Evolutionary conservation across 495 filamentous ascomycete genomes (phyloP).

Genomic region (Trichoderma erinaceum): DNA sequence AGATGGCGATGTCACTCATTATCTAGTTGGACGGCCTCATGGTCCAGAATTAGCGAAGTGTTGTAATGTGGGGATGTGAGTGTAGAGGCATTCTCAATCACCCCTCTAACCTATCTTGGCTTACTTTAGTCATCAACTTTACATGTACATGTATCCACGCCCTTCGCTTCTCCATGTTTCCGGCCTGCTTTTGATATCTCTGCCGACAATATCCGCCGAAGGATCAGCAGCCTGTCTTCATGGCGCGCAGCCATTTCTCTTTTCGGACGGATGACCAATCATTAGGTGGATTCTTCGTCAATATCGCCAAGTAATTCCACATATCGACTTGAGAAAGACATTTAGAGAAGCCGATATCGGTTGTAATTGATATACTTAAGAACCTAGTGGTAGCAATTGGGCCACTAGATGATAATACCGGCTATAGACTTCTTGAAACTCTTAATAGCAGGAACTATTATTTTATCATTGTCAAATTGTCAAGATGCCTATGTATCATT

Average conservation of each 20-base stretch:
- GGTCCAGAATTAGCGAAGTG: too few relatives aligned
- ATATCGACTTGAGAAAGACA: not conserved
- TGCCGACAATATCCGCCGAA: not conserved
- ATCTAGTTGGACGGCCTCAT: too few relatives aligned
- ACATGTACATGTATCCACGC: not conserved
- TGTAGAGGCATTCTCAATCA: too few relatives aligned
- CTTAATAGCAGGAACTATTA: not conserved
- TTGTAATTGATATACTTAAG: not conserved
- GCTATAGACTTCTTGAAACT: not conserved
- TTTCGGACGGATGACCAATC: slow-evolving; percentile 1
- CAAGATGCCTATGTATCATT: slow-evolving; percentile 5
- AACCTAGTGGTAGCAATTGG: not conserved
- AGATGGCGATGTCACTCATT: too few relatives aligned
- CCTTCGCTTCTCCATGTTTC: not conserved
- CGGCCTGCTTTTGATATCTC: slow-evolving; percentile 20
- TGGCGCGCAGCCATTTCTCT: not conserved
- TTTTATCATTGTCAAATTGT: not conserved
- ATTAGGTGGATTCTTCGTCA: not conserved
- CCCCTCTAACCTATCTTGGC: too few relatives aligned
- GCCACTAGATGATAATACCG: not conserved
- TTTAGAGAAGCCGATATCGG: not conserved
- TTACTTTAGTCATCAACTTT: not conserved
- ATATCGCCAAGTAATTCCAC: not conserved
- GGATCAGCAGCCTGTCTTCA: not conserved
- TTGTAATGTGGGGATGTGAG: too few relatives aligned